Percentiles rank a stretch among this genome's conserved stretches.
These are phyloP conservation scores for Datura wrightii DNA, from an alignment of 257 asterid genomes.

Conservation along the genomic window DNA sequence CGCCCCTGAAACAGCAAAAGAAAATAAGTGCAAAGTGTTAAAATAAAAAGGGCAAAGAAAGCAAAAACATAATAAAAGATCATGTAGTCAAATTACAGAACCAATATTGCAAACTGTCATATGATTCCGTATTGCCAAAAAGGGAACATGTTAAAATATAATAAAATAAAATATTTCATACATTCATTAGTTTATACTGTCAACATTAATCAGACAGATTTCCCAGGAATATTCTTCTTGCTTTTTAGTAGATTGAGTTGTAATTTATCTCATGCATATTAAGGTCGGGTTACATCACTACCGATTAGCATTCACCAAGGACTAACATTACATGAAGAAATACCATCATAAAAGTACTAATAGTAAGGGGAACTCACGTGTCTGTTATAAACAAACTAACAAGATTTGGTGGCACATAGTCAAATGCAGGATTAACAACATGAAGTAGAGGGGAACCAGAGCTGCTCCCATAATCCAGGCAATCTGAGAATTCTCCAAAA, in stretches of 20 bases:
- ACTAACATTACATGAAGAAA: not conserved
- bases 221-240: slow-evolving; percentile 15
- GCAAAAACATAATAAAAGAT: not conserved
- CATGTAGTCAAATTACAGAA: slow-evolving; percentile 8
- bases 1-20: slow-evolving; percentile 65
- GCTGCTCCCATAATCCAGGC: slow-evolving; percentile 82
- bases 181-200: not conserved
- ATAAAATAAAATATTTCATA: slow-evolving; percentile 8
- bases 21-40: slow-evolving; percentile 31
- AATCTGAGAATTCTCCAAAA: slow-evolving; percentile 95
- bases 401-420: slow-evolving; percentile 94
- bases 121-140: not conserved
- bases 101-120: not conserved
- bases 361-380: slow-evolving; percentile 67
- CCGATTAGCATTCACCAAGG: slow-evolving; percentile 14
- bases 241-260: slow-evolving; percentile 3
- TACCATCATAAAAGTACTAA: not conserved
- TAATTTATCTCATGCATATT: not conserved
- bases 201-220: slow-evolving; percentile 13
- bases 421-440: slow-evolving; percentile 95
- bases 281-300: not conserved
- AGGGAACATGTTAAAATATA: not conserved
- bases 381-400: slow-evolving; percentile 94
- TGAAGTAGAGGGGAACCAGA: slow-evolving; percentile 86
- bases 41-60: slow-evolving; percentile 28